Evolutionary conservation across 2,329 filamentous ascomycete species (phyloP).

Genomic region (Verticillium nonalfalfae): DNA sequence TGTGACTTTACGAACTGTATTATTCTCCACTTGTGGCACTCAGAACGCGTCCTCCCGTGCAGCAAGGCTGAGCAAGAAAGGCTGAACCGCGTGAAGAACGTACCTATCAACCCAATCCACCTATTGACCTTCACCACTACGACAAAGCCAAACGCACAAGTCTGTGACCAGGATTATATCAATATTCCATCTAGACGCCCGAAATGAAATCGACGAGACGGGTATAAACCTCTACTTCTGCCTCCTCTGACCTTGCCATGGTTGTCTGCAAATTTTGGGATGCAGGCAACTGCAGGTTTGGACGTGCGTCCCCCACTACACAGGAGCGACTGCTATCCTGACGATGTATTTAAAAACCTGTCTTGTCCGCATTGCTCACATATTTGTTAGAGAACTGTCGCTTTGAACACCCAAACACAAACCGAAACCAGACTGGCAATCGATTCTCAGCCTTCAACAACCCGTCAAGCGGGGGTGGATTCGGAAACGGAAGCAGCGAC

Average conservation of each 20-base stretch:
- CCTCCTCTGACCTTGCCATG: constrained; percentile 19
- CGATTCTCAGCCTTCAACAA: constrained; percentile 12
- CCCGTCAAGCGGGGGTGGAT: constrained; percentile 8
- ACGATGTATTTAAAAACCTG: not conserved
- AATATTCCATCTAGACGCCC: not conserved
- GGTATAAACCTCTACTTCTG: not conserved
- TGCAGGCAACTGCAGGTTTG: constrained; percentile 46
- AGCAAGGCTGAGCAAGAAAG: not conserved
- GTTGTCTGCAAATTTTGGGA: constrained; percentile 40
- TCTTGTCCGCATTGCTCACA: not conserved
- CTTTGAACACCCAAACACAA: constrained; percentile 43
- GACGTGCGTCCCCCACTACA: constrained; percentile 31
- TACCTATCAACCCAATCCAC: too few species aligned
- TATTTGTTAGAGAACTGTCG: constrained; percentile 38
- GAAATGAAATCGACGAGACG: not conserved
- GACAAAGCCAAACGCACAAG: not conserved
- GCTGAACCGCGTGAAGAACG: not conserved
- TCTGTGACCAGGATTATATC: not conserved
- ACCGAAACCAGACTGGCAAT: constrained; percentile 13
- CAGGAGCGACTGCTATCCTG: not conserved
- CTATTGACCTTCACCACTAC: not conserved
- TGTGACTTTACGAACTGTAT: not conserved
- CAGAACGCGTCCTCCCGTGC: not conserved
- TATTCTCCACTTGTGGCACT: not conserved
- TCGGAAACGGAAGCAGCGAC: constrained; percentile 5